Evolutionary conservation across 306 rosid genomes (phyloP), one percentile per base, ranked within the genome.

Genomic region (Sesbania bispinosa): DNA sequence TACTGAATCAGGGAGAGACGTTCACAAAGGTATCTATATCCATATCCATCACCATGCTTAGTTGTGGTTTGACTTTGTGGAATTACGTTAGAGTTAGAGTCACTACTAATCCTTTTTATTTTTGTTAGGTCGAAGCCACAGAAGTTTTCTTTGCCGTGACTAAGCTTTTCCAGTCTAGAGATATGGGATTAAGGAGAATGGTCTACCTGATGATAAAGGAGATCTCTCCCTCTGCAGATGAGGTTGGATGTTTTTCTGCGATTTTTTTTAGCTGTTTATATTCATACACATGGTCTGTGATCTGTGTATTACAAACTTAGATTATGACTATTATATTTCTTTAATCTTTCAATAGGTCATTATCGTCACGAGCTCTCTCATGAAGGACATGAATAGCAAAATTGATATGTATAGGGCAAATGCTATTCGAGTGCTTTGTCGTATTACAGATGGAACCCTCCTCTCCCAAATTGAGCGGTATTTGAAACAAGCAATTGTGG

Each of bases 351-450:
- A 23, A 57, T 57, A 95, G 99, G 99, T 95, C 79, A 95, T 95
- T 62, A 95, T 95, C 7, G 99, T 95, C 80, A 95, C 99, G 47
- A 95, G 99, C 88, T 95, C 97, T 74, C 96, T 95, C 27, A 95
- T 95, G 99, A 95, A 95, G 85, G 99, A 95, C 78, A 95, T 95
- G 99, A 95, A 89, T 69, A 95, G 99, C 79, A 95, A 91, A 87
- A 88, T 92, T 35, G 99, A 95, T 76, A 91, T 95, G 99, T 95
- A 95, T 75, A 80, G 95, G 80, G 97, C 99, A 52, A 95, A 95
- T 88, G 96, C 99, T 65, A 95, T 91, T 78, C 97, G 99, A 65
- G 97, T 95, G 76, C 96, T 95, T 30, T 95, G 99, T 73, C 96
- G 88, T 72, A 95, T 95, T 46, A 95, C 97, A 4, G 99, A 91